phyloP scores from a whole-genome alignment of 345 rosid genomes.

The Camelina neglecta region DNA sequence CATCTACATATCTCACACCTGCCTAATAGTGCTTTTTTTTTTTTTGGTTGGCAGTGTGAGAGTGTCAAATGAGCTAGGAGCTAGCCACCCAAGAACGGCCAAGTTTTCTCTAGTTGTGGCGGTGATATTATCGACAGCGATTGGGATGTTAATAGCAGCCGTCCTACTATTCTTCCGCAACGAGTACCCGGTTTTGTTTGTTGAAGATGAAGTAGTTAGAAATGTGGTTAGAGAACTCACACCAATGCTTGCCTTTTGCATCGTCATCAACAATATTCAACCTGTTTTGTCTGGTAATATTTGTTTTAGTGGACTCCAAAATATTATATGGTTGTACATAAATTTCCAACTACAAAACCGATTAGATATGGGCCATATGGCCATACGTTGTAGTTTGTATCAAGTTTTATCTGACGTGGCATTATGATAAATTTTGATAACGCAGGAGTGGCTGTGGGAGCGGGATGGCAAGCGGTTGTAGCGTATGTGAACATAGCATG shows the following conservation, averaged over 20 bases:
- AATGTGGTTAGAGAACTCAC: slow-evolving; percentile 64
- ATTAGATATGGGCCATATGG: not conserved
- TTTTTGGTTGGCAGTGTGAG: slow-evolving; percentile 59
- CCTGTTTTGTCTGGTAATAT: slow-evolving; percentile 87
- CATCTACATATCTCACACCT: not conserved
- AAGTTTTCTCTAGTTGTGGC: slow-evolving; percentile 75
- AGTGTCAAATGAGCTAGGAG: slow-evolving; percentile 91
- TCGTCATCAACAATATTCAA: slow-evolving; percentile 72
- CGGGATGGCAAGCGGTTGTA: slow-evolving; percentile 78
- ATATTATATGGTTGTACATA: not conserved
- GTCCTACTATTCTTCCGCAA: slow-evolving; percentile 49
- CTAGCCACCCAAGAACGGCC: slow-evolving; percentile 73
- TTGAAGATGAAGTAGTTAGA: slow-evolving; percentile 57
- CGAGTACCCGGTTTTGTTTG: slow-evolving; percentile 67
- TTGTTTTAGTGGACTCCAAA: not conserved
- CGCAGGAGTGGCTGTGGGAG: slow-evolving; percentile 85
- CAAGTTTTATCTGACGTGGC: not conserved
- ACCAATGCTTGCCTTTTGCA: slow-evolving; percentile 71
- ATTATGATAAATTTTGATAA: not conserved
- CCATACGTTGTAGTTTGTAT: no score
- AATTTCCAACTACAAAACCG: not conserved
- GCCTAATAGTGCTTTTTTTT: not conserved
- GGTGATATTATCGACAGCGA: slow-evolving; percentile 49
- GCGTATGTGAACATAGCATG: slow-evolving; percentile 78
- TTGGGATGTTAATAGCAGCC: slow-evolving; percentile 55